Percentiles rank a stretch among this genome's conserved stretches.
phyloP scores from a whole-genome alignment of 176 grass and related monocot species.

The Cymbopogon citratus region DNA sequence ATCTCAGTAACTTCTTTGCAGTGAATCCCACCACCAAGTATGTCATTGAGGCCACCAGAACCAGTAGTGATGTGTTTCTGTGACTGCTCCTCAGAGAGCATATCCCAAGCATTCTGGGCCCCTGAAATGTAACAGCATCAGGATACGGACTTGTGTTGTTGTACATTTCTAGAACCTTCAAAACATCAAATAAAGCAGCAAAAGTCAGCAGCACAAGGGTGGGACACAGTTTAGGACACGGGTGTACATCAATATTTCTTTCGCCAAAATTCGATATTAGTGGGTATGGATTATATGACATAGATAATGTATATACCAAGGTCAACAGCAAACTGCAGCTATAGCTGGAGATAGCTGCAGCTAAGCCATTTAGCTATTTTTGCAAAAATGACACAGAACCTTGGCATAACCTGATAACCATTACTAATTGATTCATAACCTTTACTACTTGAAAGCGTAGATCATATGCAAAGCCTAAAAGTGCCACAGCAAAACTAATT shows the following conservation, averaged over 20 bases:
- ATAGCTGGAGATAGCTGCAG: not conserved
- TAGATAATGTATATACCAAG: not conserved
- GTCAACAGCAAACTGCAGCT: too few relatives aligned
- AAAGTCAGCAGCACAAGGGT: not conserved
- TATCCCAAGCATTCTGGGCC: constrained; percentile 91
- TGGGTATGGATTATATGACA: not conserved
- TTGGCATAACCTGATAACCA: not conserved
- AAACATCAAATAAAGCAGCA: not conserved
- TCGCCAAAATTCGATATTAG: not conserved
- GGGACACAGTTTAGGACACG: not conserved
- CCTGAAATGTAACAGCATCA: constrained; percentile 38
- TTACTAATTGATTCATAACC: not conserved
- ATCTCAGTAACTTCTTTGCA: constrained; percentile 95
- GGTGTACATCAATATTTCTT: not conserved
- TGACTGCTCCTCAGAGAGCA: constrained; percentile 89
- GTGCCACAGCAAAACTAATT: not conserved
- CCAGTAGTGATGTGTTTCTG: constrained; percentile 82
- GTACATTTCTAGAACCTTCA: not conserved
- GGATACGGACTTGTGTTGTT: not conserved
- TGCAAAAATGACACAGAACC: not conserved
- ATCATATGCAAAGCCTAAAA: not conserved
- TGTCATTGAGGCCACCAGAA: constrained; percentile 54
- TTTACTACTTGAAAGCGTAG: not conserved
- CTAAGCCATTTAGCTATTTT: not conserved
- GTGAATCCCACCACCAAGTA: constrained; percentile 96